A percentile compares a stretch with the other conserved stretches of the same genome.
Conservation (phyloP, 495 filamentous ascomycete genomes). For the Aspergillus nidulans region DNA sequence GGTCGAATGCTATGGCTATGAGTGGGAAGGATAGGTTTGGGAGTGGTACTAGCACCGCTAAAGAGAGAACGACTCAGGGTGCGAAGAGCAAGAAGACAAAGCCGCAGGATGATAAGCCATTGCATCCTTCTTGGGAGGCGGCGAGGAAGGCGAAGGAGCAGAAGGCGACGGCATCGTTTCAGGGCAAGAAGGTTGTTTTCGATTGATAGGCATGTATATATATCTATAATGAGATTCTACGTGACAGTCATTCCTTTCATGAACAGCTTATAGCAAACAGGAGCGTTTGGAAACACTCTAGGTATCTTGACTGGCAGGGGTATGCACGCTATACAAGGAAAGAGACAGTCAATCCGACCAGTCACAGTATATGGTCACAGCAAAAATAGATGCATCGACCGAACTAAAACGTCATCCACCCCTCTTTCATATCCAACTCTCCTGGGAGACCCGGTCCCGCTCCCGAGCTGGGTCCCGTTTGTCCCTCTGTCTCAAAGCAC, state of each 20-base stretch:
- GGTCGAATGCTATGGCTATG: conserved; percentile 14
- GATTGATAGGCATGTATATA: conserved; percentile 50
- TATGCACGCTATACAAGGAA: not conserved
- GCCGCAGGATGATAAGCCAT: conserved; percentile 53
- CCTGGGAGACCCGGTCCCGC: conserved; percentile 7
- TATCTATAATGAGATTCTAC: not conserved
- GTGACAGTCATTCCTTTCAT: not conserved
- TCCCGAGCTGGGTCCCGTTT: conserved; percentile 5
- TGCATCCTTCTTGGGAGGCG: conserved; percentile 95
- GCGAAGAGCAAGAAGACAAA: conserved; percentile 22
- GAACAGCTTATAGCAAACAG: not conserved
- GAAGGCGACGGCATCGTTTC: conserved; percentile 54
- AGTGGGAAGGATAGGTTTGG: not conserved
- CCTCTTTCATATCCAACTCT: conserved; percentile 27
- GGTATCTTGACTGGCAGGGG: not conserved
- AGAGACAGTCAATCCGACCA: no score
- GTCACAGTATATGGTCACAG: no score
- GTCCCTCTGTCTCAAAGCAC: conserved; percentile 41
- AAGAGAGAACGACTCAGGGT: not conserved
- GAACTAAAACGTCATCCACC: conserved; percentile 23
- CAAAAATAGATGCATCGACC: no score
- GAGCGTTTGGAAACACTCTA: not conserved
- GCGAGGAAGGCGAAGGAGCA: conserved; percentile 78
- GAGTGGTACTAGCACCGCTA: not conserved
- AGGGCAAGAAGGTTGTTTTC: conserved; percentile 89